phyloP scores from a whole-genome alignment of 2,329 filamentous ascomycete genomes.

The Claviceps sp. region DNA sequence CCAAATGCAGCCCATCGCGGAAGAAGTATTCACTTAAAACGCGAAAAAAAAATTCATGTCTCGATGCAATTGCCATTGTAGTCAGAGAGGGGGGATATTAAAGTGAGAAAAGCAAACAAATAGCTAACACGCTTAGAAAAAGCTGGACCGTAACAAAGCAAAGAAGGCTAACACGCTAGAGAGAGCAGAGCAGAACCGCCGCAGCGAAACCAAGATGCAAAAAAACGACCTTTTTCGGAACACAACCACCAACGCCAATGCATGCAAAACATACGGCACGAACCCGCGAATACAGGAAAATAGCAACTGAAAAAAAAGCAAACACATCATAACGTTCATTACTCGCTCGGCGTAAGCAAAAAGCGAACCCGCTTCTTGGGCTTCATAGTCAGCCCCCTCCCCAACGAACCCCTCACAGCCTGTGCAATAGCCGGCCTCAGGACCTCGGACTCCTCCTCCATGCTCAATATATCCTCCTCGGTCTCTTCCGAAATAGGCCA shows the following conservation, averaged over 20 bases:
- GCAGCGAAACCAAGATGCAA: not conserved
- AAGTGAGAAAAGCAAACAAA: not conserved
- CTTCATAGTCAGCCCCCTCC: slow-evolving; percentile 29
- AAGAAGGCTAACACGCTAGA: too few species aligned
- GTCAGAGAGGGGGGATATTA: not conserved
- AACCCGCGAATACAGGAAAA: slow-evolving; percentile 2
- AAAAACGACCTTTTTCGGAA: not conserved
- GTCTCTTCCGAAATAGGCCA: slow-evolving; percentile 48
- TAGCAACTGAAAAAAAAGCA: not conserved
- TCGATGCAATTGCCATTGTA: not conserved
- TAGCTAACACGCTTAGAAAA: too few species aligned
- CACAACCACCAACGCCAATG: slow-evolving; percentile 2
- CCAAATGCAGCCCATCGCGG: not conserved
- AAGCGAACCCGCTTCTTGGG: slow-evolving; percentile 44
- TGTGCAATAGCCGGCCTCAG: not conserved
- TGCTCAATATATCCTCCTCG: slow-evolving; percentile 35
- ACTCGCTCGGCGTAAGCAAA: slow-evolving; percentile 32
- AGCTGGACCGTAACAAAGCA: too few species aligned
- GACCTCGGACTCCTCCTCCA: slow-evolving; percentile 16
- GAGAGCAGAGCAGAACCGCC: not conserved
- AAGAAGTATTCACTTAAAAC: not conserved
- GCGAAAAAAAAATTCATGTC: not conserved
- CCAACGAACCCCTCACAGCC: too few species aligned
- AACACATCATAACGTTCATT: slow-evolving; percentile 2
- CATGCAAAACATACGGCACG: not conserved